Base-by-base conservation (phyloP, 2,329 filamentous ascomycete species). In the Aspergillus unguis region DNA sequence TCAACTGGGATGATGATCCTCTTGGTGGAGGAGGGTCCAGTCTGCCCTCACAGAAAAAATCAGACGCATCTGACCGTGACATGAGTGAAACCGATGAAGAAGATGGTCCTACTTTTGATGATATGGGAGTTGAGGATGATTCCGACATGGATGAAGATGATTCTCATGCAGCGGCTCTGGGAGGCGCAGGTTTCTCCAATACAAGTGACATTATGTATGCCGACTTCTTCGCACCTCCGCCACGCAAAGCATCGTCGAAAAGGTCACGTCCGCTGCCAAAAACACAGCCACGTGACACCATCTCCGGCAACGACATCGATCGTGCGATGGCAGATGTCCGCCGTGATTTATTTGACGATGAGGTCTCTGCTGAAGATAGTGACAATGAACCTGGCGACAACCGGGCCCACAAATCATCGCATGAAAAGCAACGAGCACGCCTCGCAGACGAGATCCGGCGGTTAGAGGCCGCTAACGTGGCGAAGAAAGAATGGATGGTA, bases 141-240 rank as follows among this genome's bases (percentile, higher is more conserved):
- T 65, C 63, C 60, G 88, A 90, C 29, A 84, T 71, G 2, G 83
- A 82, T 50, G 85, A 88, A 32, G 86, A 90, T 53, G 80, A 76
- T 51, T 47, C 50, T 1, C 59, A 66, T 42, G 77, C 79, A 37
- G 79, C 75, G 35, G 82, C 83, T 11, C 80, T 80, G 10, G 82
- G 82, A 41, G 82, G 79, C 36, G 80, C 80, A 46, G 82, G 80
- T 44, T 76, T 79, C 58, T 77, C 79, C 57, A 95, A 95, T 63
- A 91, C 92, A 45, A 95, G 96, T 67, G 87, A 92, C 57, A 79
- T 96, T 64, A 90, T 86, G 74, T 97, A 96, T 72, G 85, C 86
- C 56, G 91, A 97, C 70, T 97, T 96, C 75, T 97, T 96, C 65
- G 90, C 88, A 2, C 89, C 90, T 7, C 92, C 92, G 8, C 81